A percentile compares a stretch with the other conserved stretches of the same genome.
These are phyloP conservation scores for Adenanthera pavonina DNA, from an alignment of 306 rosid genomes.

Conservation along the genomic window DNA sequence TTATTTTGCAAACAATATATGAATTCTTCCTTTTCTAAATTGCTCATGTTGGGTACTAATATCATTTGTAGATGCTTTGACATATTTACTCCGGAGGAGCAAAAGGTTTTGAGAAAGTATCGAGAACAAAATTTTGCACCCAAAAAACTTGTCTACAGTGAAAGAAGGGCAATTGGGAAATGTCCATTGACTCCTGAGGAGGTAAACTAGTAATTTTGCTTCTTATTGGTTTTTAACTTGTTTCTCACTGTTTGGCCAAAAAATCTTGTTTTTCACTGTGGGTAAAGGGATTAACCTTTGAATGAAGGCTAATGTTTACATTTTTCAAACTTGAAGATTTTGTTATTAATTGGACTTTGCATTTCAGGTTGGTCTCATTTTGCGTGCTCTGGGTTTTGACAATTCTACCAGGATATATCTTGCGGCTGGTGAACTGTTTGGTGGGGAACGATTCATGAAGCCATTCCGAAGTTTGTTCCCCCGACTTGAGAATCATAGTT, in stretches of 20 bases:
- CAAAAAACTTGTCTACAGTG: constrained; percentile 73
- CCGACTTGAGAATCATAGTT: constrained; percentile 79
- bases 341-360: constrained; percentile 26
- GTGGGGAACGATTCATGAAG: constrained; percentile 88
- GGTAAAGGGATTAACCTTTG: not conserved
- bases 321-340: constrained; percentile 20
- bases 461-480: constrained; percentile 85
- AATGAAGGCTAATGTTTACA: constrained; percentile 25
- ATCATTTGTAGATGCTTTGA: constrained; percentile 75
- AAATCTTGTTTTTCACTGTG: not conserved
- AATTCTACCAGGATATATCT: constrained; percentile 27
- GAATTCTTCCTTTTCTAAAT: constrained; percentile 20
- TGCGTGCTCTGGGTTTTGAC: constrained; percentile 39
- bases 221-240: constrained; percentile 20
- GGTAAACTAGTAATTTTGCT: constrained; percentile 56
- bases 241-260: not conserved
- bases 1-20: not conserved
- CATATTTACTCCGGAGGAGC: constrained; percentile 76
- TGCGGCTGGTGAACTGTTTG: constrained; percentile 84
- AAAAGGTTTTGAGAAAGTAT: constrained; percentile 74
- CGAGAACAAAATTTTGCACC: constrained; percentile 88
- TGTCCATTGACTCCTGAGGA: constrained; percentile 99
- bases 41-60: constrained; percentile 31
- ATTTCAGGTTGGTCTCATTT: constrained; percentile 88
- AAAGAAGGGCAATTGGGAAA: constrained; percentile 97